Conservation (phyloP, 2,329 filamentous ascomycete genomes). For the Fusarium xylarioides region DNA sequence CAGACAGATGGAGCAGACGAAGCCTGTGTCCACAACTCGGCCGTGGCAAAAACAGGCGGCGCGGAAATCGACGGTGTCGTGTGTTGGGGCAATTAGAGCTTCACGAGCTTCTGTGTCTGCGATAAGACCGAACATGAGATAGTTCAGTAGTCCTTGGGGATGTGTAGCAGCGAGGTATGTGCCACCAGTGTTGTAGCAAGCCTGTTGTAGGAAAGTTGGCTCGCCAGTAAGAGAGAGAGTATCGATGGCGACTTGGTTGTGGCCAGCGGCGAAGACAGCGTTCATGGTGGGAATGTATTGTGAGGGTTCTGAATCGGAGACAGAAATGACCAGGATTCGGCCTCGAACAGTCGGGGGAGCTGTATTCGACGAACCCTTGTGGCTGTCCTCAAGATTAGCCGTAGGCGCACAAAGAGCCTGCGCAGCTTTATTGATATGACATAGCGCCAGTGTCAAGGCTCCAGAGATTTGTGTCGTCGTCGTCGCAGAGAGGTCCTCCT, state of each 20-base stretch:
- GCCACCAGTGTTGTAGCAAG: conserved; percentile 70
- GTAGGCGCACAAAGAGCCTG: conserved; percentile 70
- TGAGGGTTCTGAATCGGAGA: conserved; percentile 83
- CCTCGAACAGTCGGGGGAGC: conserved; percentile 48
- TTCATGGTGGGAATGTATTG: conserved; percentile 99
- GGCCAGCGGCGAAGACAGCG: conserved; percentile 92
- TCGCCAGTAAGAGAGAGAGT: conserved; percentile 86
- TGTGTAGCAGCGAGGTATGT: conserved; percentile 63
- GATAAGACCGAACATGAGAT: conserved; percentile 93
- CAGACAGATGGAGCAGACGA: conserved; percentile 94
- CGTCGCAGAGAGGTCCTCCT: conserved; percentile 72
- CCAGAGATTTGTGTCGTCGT: conserved; percentile 90
- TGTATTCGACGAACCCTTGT: conserved; percentile 45
- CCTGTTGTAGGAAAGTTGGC: conserved; percentile 94
- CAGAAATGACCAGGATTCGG: conserved; percentile 88
- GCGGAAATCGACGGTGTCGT: conserved; percentile 91
- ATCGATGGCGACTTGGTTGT: conserved; percentile 88
- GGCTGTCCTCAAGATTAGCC: conserved; percentile 50
- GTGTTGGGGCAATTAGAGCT: conserved; percentile 79
- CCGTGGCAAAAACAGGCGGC: conserved; percentile 99
- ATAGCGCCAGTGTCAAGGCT: conserved; percentile 86
- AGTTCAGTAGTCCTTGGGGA: conserved; percentile 82
- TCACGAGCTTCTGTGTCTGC: conserved; percentile 66
- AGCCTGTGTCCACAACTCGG: conserved; percentile 88
- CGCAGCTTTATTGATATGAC: conserved; percentile 87